phyloP scores from a whole-genome alignment of 441 rosid genomes.

The Populus tomentosa region DNA sequence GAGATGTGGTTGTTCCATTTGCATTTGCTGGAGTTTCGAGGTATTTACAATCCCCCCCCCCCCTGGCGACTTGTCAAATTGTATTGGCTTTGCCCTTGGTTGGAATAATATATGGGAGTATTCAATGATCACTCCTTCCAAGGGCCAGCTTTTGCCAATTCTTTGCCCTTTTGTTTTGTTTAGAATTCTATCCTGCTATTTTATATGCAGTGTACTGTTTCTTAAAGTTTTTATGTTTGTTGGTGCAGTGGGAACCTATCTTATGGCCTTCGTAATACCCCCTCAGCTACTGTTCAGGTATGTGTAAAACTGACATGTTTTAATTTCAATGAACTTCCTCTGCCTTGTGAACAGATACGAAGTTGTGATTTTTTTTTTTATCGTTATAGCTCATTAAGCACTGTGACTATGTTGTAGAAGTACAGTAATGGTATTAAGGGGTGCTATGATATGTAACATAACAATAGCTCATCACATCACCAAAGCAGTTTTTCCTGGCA shows the following conservation, averaged over 20 bases:
- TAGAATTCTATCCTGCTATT: neutral
- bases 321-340: neutral
- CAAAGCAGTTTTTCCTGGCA: neutral
- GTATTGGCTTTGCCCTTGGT: neutral
- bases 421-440: neutral
- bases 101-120: neutral
- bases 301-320: conserved; percentile 14
- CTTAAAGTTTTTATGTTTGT: conserved; percentile 21
- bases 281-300: conserved; percentile 66
- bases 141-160: neutral
- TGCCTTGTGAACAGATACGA: conserved; percentile 7
- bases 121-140: neutral
- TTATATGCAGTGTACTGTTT: neutral
- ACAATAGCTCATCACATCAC: neutral
- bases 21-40: conserved; percentile 80
- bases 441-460: neutral
- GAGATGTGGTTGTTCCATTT: conserved; percentile 79
- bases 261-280: conserved; percentile 83
- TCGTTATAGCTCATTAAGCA: neutral
- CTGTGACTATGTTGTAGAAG: neutral
- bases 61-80: neutral
- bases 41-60: conserved; percentile 27
- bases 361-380: neutral
- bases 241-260: conserved; percentile 75
- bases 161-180: neutral